Evolutionary conservation across 495 filamentous ascomycete genomes (phyloP).

Genomic region (Bryoglossum gracile): DNA sequence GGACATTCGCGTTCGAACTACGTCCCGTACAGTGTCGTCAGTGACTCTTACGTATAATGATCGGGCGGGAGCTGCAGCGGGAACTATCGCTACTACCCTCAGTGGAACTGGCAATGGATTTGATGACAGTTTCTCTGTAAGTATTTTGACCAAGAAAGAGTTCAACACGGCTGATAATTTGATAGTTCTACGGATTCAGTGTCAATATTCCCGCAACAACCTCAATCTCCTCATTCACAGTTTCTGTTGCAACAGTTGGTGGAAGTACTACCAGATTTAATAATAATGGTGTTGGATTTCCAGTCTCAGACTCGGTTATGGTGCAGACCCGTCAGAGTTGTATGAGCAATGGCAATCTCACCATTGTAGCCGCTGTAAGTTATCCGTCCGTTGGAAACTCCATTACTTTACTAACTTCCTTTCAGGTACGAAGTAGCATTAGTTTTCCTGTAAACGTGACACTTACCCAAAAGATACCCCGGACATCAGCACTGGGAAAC

Average conservation of each 20-base stretch:
- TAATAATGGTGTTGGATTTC: slow-evolving; percentile 34
- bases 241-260: slow-evolving; percentile 23
- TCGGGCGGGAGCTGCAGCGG: slow-evolving; percentile 25
- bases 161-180: slow-evolving; percentile 6
- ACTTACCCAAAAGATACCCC: slow-evolving; percentile 44
- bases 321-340: slow-evolving; percentile 34
- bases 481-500: slow-evolving; percentile 28
- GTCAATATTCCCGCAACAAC: slow-evolving; percentile 23
- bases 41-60: slow-evolving; percentile 33
- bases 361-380: slow-evolving; percentile 32
- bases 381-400: background rate
- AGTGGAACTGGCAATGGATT: slow-evolving; percentile 45
- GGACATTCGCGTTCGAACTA: slow-evolving; percentile 35
- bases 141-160: slow-evolving; percentile 12
- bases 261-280: slow-evolving; percentile 26
- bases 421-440: slow-evolving; percentile 43
- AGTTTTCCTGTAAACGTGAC: slow-evolving; percentile 34
- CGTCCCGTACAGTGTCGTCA: slow-evolving; percentile 23
- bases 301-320: slow-evolving; percentile 32
- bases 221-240: slow-evolving; percentile 35
- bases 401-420: slow-evolving; percentile 13
- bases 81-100: slow-evolving; percentile 35
- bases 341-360: slow-evolving; percentile 26
- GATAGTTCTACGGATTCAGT: slow-evolving; percentile 33
- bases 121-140: slow-evolving; percentile 50